Conservation (phyloP, 352 stramenopile species). For the Thalassiosira oceanica region DNA sequence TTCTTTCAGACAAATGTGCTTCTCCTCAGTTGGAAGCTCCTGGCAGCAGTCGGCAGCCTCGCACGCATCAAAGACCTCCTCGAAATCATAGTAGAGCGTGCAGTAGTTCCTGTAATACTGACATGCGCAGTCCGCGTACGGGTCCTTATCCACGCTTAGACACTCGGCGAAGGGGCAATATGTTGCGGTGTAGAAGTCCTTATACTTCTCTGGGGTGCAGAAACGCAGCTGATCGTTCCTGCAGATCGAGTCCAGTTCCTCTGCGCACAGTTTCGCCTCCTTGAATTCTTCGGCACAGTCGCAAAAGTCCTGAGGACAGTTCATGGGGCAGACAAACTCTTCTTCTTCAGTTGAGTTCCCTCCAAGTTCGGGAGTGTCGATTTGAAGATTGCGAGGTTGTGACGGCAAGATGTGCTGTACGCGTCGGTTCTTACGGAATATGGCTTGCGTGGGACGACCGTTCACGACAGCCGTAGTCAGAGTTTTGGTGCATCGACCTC, state of each 20-base stretch:
- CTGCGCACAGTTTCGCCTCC: conserved; percentile 14
- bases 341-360: too few relatives aligned
- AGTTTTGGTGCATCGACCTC: too few relatives aligned
- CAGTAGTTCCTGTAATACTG: conserved; percentile 37
- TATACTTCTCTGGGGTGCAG: conserved; percentile 15
- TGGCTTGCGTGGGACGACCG: too few relatives aligned
- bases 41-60: conserved; percentile 31
- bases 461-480: too few relatives aligned
- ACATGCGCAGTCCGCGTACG: conserved; percentile 27
- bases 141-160: conserved; percentile 7
- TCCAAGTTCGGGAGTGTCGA: too few relatives aligned
- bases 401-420: too few relatives aligned
- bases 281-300: conserved; percentile 16
- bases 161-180: conserved; percentile 40
- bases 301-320: conserved; percentile 38
- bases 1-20: conserved; percentile 24
- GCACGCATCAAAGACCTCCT: conserved; percentile 24
- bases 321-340: conserved; percentile 17
- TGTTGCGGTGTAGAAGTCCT: conserved; percentile 26
- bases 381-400: too few relatives aligned
- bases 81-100: conserved; percentile 25
- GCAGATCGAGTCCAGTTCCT: conserved; percentile 27
- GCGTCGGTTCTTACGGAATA: too few relatives aligned
- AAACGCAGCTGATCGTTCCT: conserved; percentile 1
- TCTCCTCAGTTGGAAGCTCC: not conserved